Evolutionary conservation across 768 basidiomycete genomes (phyloP), one percentile per base, ranked within the genome.

Genomic region (Hirschioporus abietinus): DNA sequence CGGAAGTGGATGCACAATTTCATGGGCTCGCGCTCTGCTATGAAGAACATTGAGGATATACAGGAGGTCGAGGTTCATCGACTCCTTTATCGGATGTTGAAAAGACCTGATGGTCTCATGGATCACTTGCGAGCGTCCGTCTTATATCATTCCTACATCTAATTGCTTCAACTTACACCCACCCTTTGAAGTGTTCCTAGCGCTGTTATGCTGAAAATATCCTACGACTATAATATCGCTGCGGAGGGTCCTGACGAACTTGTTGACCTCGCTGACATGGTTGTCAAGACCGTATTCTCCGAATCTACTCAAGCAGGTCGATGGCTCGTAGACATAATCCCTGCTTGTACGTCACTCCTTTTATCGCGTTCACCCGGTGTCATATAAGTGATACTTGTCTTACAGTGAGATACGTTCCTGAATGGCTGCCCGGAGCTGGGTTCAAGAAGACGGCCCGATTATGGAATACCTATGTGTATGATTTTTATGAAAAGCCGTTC

Each of bases 381-480:
- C 15, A 26, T 18, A 7, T 12, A 12, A 27, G 25, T 30, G 15
- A n/a, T 7, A 58, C 64, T 34, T 5, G 20, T 20, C 61, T 4
- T 35, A 18, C 60, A 76, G 75, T 81, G 63, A 76, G 72, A 24
- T 73, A 81, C 65, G 68, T 80, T 17, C 81, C 81, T 0, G 62
- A 66, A 0, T 83, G 80, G 81, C 67, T 82, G 30, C 80, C 80
- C 15, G 79, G 80, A 25, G 78, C 78, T 3, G 73, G 72, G 1
- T 81, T 78, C 72, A 71, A 78, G 65, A 69, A 68, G 63, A 70
- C 58, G 25, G 74, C 72, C 1, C 63, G 25, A 1, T 61, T 35
- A 1, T 76, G 72, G 72, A 61, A 67, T 1, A 64, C 52, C 35
- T 66, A 65, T 18, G 35, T 74, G 1, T 66, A 72, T 12, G 63